Evolutionary conservation across 805 yeast genomes (phyloP).

Genomic region (Myxozyma melibiosi): DNA sequence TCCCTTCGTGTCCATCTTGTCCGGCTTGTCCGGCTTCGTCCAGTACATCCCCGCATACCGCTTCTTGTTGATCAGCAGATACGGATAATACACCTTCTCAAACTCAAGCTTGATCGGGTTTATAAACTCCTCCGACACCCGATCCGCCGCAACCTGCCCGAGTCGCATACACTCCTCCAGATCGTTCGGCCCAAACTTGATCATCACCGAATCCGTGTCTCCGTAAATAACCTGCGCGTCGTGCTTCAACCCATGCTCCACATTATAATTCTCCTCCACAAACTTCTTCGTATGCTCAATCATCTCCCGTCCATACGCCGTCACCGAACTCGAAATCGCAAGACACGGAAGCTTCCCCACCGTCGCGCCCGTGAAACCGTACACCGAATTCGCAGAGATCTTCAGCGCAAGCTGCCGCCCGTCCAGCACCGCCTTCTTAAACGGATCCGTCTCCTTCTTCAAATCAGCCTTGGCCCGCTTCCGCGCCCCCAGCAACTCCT

Average conservation of each 20-base stretch:
- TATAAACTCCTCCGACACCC: conserved; percentile 73
- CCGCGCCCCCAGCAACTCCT: conserved; percentile 87
- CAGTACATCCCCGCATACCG: conserved; percentile 96
- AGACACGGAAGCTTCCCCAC: conserved; percentile 95
- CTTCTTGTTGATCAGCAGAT: conserved; percentile 89
- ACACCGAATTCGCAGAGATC: conserved; percentile 96
- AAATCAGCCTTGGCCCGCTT: conserved; percentile 89
- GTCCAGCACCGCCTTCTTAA: conserved; percentile 86
- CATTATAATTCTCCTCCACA: conserved; percentile 77
- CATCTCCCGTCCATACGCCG: conserved; percentile 96
- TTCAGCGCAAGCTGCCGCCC: conserved; percentile 97
- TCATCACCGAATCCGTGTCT: conserved; percentile 99
- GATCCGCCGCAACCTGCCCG: conserved; percentile 93
- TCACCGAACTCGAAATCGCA: conserved; percentile 92
- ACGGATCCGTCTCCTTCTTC: conserved; percentile 92
- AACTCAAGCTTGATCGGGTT: conserved; percentile 93
- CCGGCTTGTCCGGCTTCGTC: conserved; percentile 90
- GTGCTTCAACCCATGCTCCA: conserved; percentile 77
- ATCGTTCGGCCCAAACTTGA: conserved; percentile 85
- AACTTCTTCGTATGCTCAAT: conserved; percentile 86
- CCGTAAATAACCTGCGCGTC: conserved; percentile 95
- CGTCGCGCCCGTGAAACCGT: conserved; percentile 99
- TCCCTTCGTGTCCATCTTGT: conserved; percentile 98
- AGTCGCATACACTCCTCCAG: conserved; percentile 81
- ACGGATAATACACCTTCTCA: conserved; percentile 95